Evolutionary conservation across 2,329 filamentous ascomycete genomes (phyloP).

Genomic region (Torrubiella hemipterigena): DNA sequence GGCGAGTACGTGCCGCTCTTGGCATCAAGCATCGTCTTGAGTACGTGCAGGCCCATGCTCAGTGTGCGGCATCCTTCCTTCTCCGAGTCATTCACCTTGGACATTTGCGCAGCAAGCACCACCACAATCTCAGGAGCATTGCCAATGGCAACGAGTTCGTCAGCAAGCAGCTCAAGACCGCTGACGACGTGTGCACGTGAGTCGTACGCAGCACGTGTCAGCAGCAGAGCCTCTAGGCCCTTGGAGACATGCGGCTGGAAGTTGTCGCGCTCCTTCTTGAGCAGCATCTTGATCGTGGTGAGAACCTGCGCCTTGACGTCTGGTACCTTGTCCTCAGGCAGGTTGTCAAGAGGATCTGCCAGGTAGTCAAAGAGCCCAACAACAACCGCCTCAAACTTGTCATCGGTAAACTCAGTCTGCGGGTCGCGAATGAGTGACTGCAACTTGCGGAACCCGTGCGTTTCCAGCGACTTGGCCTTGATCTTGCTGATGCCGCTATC

Average conservation of each 20-base stretch:
- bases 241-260: constrained; percentile 57
- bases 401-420: constrained; percentile 49
- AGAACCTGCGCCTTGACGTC: constrained; percentile 66
- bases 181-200: constrained; percentile 59
- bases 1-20: constrained; percentile 34
- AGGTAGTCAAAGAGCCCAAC: constrained; percentile 61
- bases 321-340: constrained; percentile 52
- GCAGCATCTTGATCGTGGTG: constrained; percentile 60
- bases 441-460: constrained; percentile 68
- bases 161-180: constrained; percentile 61
- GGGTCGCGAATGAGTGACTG: constrained; percentile 62
- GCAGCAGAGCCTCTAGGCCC: constrained; percentile 55
- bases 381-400: constrained; percentile 58
- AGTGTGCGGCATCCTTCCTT: constrained; percentile 38
- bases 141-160: constrained; percentile 57
- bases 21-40: constrained; percentile 48
- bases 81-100: constrained; percentile 25
- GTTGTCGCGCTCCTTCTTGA: constrained; percentile 52
- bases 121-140: constrained; percentile 48
- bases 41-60: constrained; percentile 52
- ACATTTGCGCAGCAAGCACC: constrained; percentile 38
- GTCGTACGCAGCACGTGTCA: constrained; percentile 54
- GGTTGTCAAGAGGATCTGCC: constrained; percentile 43
- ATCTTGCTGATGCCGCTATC: constrained; percentile 66
- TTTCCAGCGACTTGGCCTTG: constrained; percentile 59